Base-by-base conservation (phyloP, 2,329 filamentous ascomycete genomes). In the Aspergillus quadrilineatus region DNA sequence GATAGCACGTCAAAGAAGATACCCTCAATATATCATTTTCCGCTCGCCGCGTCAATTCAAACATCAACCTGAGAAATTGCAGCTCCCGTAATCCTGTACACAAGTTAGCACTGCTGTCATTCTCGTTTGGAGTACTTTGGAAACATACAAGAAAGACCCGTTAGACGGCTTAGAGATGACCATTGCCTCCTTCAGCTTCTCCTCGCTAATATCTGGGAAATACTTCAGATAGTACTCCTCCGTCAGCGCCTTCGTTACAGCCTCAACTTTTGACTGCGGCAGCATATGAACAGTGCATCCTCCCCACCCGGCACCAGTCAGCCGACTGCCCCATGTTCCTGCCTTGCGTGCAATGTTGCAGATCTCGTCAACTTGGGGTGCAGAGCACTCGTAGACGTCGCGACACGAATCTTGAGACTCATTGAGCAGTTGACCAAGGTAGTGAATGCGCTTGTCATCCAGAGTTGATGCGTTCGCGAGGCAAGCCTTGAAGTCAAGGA, bases 271-370 rank as follows among this genome's bases (percentile, higher is more conserved):
- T 67, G 91, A 84, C 56, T 86, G 89, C 0, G 93, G 89, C 51
- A 97, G 89, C 56, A 99, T 82, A 77, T 99, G 94, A 56, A 99
- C 93, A 59, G 86, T 94, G 77, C 94, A 97, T 2, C 94, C 94
- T 60, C 94, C 94, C 94, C 94, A 99, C 3, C 94, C 94, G 0
- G 94, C 94, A 39, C 94, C 94, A 0, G 93, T 97, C 65, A 97
- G 77, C 28, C 93, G 81, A 65, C 89, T 92, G 29, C 93, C 94
- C 70, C 91, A 92, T 15, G 89, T 85, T 2, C 94, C 94, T 0
- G 89, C 89, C 14, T 79, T 80, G 29, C 87, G 82, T 0, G 92
- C 92, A 63, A 97, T 88, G 39, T 80, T 73, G 73, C 93, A 97
- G 37, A 99, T 83, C 60, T 90, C 82, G 72, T 99, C 93, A n/a